phyloP scores from a whole-genome alignment of 2,329 filamentous ascomycete genomes.

The Sclerotinia subarctica region DNA sequence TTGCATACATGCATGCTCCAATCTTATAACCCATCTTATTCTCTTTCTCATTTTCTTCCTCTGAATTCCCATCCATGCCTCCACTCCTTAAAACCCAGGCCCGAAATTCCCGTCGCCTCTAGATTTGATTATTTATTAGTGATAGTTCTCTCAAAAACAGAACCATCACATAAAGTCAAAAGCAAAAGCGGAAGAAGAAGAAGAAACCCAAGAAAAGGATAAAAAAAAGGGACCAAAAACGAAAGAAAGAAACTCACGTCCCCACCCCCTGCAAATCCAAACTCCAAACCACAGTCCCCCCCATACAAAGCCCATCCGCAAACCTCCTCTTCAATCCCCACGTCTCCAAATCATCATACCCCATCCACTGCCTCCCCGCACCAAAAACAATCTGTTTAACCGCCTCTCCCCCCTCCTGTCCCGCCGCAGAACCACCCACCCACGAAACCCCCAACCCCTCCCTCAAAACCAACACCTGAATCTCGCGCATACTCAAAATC shows the following conservation, averaged over 20 bases:
- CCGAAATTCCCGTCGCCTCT: constrained; percentile 18
- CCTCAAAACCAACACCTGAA: constrained; percentile 36
- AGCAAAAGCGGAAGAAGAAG: neutral
- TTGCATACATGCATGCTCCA: too few species aligned
- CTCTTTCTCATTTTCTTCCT: too few species aligned
- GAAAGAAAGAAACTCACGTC: neutral
- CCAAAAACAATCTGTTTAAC: constrained; percentile 36
- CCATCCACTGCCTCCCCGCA: constrained; percentile 43
- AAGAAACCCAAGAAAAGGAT: too few species aligned
- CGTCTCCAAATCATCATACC: constrained; percentile 40
- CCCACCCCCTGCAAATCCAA: constrained; percentile 17
- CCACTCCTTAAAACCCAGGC: neutral
- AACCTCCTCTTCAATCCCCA: constrained; percentile 29
- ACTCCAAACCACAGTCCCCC: constrained; percentile 30
- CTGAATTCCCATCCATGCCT: too few species aligned
- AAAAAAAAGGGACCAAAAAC: neutral
- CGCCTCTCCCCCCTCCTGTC: neutral
- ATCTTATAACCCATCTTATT: too few species aligned
- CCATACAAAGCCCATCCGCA: constrained; percentile 34
- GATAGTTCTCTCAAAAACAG: too few species aligned
- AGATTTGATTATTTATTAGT: neutral
- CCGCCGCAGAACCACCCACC: constrained; percentile 11
- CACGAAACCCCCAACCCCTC: constrained; percentile 29
- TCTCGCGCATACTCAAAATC: constrained; percentile 36
- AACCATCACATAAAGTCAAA: too few species aligned